Conservation (phyloP, 768 basidiomycete species). For the Mycena albidolilacea region DNA sequence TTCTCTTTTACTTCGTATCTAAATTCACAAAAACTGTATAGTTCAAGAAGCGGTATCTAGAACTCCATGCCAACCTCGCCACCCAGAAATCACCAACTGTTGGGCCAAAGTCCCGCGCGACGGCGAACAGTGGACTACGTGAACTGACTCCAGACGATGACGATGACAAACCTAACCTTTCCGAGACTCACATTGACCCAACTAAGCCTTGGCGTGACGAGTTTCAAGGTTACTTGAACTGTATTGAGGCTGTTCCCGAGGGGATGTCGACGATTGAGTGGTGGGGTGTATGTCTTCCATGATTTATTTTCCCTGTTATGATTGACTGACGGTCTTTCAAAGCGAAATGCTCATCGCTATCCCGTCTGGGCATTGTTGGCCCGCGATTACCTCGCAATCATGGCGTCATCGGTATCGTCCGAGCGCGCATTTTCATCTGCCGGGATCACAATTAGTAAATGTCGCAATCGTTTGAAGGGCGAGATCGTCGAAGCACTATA, state of each 20-base stretch:
- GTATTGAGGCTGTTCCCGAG: background rate
- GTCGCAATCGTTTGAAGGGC: background rate
- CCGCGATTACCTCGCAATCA: background rate
- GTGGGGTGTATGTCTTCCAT: background rate
- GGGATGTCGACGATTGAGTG: slow-evolving; percentile 3
- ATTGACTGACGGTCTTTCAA: background rate
- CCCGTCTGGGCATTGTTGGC: background rate
- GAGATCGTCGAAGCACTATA: background rate
- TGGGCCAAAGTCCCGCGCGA: background rate
- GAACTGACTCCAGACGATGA: background rate
- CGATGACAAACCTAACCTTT: background rate
- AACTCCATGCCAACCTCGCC: too few relatives aligned
- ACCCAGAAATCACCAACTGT: too few relatives aligned
- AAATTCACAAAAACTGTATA: too few relatives aligned
- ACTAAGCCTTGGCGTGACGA: background rate
- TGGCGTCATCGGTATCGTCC: background rate
- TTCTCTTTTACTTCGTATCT: too few relatives aligned
- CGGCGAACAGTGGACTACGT: background rate
- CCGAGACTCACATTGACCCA: background rate
- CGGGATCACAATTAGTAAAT: background rate
- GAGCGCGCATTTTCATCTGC: background rate
- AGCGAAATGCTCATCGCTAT: background rate
- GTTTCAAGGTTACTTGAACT: background rate
- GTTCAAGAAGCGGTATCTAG: too few relatives aligned
- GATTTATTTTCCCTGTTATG: background rate